These are phyloP conservation scores for Luvunga scandens DNA, from an alignment of 345 rosid genomes.

Conservation along the genomic window DNA sequence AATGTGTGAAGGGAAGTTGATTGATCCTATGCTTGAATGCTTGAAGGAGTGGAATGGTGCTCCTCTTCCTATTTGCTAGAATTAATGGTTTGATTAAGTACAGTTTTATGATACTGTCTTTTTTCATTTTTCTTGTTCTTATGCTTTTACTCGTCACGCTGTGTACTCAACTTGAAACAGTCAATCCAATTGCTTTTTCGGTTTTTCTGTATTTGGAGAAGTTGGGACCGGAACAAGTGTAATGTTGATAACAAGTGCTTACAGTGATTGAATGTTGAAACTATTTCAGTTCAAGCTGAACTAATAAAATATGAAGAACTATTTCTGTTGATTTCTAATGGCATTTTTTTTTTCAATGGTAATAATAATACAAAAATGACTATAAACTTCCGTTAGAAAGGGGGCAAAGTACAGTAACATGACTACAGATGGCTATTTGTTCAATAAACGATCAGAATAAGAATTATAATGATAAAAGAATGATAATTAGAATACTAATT, in stretches of 20 bases:
- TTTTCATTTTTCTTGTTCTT: background rate
- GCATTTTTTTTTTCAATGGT: no score
- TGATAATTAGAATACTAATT: no score
- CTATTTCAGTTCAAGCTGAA: no score
- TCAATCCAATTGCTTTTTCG: background rate
- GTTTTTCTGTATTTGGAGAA: background rate
- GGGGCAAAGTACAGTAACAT: no score
- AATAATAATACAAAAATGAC: no score
- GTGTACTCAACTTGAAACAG: background rate
- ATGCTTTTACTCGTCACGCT: background rate
- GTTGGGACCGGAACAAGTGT: background rate
- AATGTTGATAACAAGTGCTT: background rate
- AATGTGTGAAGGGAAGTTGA: slow-evolving; percentile 56
- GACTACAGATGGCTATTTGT: no score
- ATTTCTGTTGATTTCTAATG: no score
- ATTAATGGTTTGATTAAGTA: background rate
- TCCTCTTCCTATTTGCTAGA: slow-evolving; percentile 56
- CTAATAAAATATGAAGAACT: no score
- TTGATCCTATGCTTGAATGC: slow-evolving; percentile 71
- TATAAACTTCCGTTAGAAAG: no score
- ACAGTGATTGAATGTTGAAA: no score
- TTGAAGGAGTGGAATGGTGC: slow-evolving; percentile 76
- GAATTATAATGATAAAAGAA: background rate
- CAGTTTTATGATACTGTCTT: background rate
- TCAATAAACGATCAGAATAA: no score